Evolutionary conservation across 1,284 basidiomycete species (phyloP).

Genomic region (Malassezia psittaci): DNA sequence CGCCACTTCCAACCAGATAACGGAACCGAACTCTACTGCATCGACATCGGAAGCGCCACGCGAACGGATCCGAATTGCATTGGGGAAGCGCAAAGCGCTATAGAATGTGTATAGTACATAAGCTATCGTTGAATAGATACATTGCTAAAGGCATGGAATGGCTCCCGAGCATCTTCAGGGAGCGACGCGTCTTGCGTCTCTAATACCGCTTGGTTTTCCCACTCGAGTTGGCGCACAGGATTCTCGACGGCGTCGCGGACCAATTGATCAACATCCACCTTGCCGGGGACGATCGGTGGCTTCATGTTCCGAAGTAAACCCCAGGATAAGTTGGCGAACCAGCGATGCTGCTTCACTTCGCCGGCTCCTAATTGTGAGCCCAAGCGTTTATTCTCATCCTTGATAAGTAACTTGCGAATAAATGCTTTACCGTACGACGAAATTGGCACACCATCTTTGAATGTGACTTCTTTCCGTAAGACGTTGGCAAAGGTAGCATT

Average conservation of each 20-base stretch:
- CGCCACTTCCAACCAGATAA: neutral
- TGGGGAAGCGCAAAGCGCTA: constrained; percentile 14
- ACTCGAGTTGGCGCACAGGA: constrained; percentile 7
- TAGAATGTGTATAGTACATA: neutral
- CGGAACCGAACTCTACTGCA: neutral
- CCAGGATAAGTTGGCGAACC: constrained; percentile 95
- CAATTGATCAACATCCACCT: neutral
- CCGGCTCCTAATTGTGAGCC: constrained; percentile 88
- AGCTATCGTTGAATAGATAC: constrained; percentile 11
- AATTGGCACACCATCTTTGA: constrained; percentile 74
- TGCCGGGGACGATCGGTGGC: constrained; percentile 78
- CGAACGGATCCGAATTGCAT: constrained; percentile 10
- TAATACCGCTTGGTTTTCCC: constrained; percentile 13
- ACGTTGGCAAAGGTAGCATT: constrained; percentile 96
- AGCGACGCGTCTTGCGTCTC: neutral
- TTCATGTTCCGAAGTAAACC: constrained; percentile 81
- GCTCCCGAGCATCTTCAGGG: neutral
- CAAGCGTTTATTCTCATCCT: constrained; percentile 77
- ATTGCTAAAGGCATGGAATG: constrained; percentile 11
- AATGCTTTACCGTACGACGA: constrained; percentile 71
- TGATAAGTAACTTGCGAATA: constrained; percentile 78
- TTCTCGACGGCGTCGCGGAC: constrained; percentile 1
- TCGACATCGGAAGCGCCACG: constrained; percentile 7
- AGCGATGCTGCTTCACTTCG: constrained; percentile 97
- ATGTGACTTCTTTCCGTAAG: constrained; percentile 71